Base-by-base conservation (phyloP, 2,329 filamentous ascomycete genomes). In the Diaporthe ilicicola region DNA sequence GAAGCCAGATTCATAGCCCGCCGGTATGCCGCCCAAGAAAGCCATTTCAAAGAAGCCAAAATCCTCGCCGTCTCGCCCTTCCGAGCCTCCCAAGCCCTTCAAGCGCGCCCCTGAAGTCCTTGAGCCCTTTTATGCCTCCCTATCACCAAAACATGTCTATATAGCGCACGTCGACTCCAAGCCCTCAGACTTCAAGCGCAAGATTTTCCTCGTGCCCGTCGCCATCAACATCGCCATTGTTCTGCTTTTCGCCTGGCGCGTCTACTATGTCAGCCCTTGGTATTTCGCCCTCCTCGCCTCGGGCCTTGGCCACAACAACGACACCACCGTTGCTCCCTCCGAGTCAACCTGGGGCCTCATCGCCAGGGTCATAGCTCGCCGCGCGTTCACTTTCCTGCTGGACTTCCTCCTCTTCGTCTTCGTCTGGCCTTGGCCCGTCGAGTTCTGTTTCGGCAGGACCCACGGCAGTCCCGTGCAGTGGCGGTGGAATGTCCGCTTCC, bases 111-210 rank as follows among this genome's bases (percentile, higher is more conserved):
- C 93, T 0, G 80, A 88, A 61, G 84, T 86, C 39, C 87, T 97
- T 67, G 76, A 86, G 64, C 87, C 90, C 13, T 91, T 97, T 79
- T 86, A 93, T 77, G 83, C 87, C 44, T 87, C 85, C 53, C 90
- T 97, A 72, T 87, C 90, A 71, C 85, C 88, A 69, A 83, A 88
- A 69, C 90, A 93, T 80, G 87, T 97, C 79, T 97, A 98, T 86
- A 88, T 98, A 77, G 87, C 92, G 37, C 94, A 97, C 84, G 85
- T 97, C 81, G 95, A 98, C 85, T 83, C 82, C 72, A 90, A 92
- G 73, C 90, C 91, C 0, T 81, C 82, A 24, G 85, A 86, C 34
- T 90, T 95, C 82, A 98, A 98, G 83, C 89, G 89, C 79, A 92
- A 93, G 77, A 92, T 97, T 76, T 98, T 97, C 82, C 77, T 90